phyloP scores from a whole-genome alignment of 2,329 filamentous ascomycete species.

The Fusarium paranaense region DNA sequence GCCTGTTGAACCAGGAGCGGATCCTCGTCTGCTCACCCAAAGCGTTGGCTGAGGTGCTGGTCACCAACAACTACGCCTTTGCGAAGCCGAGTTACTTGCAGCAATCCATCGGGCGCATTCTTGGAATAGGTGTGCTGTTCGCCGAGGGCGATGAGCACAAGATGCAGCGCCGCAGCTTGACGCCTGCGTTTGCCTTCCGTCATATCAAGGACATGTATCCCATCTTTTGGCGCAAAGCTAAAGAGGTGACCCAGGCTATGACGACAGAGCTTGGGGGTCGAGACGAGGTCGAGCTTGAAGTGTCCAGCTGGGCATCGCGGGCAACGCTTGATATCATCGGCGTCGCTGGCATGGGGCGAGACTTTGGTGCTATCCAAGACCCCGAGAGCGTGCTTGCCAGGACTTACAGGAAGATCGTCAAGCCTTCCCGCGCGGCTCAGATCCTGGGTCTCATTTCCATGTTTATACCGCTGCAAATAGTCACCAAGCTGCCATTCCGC shows the following conservation, averaged over 20 bases:
- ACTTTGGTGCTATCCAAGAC: conserved; percentile 75
- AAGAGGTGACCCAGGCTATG: conserved; percentile 75
- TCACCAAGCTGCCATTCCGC: conserved; percentile 74
- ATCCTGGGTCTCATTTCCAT: conserved; percentile 68
- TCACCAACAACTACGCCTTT: conserved; percentile 77
- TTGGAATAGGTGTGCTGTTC: conserved; percentile 79
- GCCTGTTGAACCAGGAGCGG: conserved; percentile 71
- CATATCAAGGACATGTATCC: conserved; percentile 89
- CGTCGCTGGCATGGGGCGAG: conserved; percentile 75
- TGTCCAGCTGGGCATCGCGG: conserved; percentile 73
- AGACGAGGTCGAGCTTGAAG: conserved; percentile 62
- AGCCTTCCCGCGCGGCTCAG: conserved; percentile 62
- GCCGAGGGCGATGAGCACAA: conserved; percentile 94
- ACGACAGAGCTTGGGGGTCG: conserved; percentile 50
- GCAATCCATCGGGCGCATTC: conserved; percentile 68
- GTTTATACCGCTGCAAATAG: conserved; percentile 72
- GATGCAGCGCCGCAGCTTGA: conserved; percentile 80
- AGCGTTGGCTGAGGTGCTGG: conserved; percentile 76
- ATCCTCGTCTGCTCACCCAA: conserved; percentile 72
- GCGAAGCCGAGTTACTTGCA: conserved; percentile 69
- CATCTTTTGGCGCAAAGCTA: conserved; percentile 82
- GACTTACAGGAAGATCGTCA: conserved; percentile 68
- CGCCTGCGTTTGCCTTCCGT: conserved; percentile 86
- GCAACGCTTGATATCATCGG: conserved; percentile 82
- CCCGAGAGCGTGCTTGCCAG: conserved; percentile 68